A percentile compares a stretch with the other conserved stretches of the same genome.
Evolutionary conservation across 2,329 filamentous ascomycete species (phyloP).

Genomic region (Talaromyces funiculosus): DNA sequence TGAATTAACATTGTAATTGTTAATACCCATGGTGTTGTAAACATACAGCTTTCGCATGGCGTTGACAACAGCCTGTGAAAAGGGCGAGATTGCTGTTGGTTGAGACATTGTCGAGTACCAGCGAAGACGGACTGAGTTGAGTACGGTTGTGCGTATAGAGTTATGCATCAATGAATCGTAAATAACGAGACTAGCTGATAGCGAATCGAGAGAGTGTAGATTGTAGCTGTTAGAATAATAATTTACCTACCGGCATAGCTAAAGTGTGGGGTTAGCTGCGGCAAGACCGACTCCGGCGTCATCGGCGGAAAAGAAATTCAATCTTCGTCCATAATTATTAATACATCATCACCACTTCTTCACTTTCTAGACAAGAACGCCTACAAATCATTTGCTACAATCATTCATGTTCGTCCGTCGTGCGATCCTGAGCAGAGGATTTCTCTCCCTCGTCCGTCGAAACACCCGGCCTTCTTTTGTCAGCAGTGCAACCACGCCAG

Average conservation of each 20-base stretch:
- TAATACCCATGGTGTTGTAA: background rate
- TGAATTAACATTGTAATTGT: background rate
- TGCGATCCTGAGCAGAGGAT: conserved; percentile 35
- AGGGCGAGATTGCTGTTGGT: conserved; percentile 43
- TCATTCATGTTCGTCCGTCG: conserved; percentile 34
- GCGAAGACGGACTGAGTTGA: conserved; percentile 12
- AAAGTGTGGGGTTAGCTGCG: conserved; percentile 6
- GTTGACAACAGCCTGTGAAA: conserved; percentile 63
- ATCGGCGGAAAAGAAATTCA: conserved; percentile 9
- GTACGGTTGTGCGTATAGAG: conserved; percentile 4
- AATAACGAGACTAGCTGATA: background rate
- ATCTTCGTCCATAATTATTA: background rate
- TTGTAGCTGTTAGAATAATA: background rate
- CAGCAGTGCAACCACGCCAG: conserved; percentile 10
- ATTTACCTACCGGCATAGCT: background rate
- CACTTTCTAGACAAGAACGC: background rate
- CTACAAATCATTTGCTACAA: background rate
- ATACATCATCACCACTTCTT: background rate
- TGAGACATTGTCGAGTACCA: conserved; percentile 26
- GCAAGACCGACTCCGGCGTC: conserved; percentile 3
- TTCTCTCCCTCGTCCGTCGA: conserved; percentile 33
- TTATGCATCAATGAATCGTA: conserved; percentile 5
- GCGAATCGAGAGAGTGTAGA: background rate
- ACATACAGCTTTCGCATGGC: conserved; percentile 75
- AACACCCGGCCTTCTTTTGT: conserved; percentile 14